Base-by-base conservation (phyloP, 441 rosid genomes). In the Erysimum cheiri region DNA sequence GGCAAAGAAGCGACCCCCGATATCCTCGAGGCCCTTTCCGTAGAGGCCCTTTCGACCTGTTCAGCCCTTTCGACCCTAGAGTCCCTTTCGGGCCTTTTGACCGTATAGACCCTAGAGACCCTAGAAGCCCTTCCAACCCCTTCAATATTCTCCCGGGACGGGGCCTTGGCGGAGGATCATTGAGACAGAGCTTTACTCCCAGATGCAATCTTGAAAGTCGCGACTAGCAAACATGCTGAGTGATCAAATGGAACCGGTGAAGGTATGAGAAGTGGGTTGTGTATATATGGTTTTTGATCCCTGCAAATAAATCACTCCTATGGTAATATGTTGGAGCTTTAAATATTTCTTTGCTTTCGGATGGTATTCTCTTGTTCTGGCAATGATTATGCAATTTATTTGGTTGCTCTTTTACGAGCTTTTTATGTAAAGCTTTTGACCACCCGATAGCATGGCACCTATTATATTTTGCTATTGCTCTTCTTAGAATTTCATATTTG, bases 181-280 rank as follows among this genome's bases (percentile, higher is more conserved):
- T 11, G 41, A 47, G 74, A 49, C 66, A 32, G 4, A 73, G 46
- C 26, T 60, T 77, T 46, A 4, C 58, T 24, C 77, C 73, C 2
- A 36, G 53, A 60, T 82, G 88, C 68, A 69, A 73, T 64, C 80
- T 69, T 48, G 81, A 81, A 55, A 64, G 83, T 39, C 58, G 31
- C 48, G 64, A 59, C 58, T 69, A 69, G 67, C 61, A 17, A 55
- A 31, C 29, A 22, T 37, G 65, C 24, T 3, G 37, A 67, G 59
- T 67, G 72, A 52, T 33, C 13, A 40, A 10, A 24, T 39, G 67
- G 62, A 36, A 59, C 13, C 24, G 15, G 40, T 47, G 35, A 46
- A 62, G 19, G 28, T 58, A 46, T 28, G 69, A 35, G 50, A 48
- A 56, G 59, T 31, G 7, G 32, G 15, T 39, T 59, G 46, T 64